Base-by-base conservation (phyloP, 352 stramenopile species). In the Phytophthora melonis region DNA sequence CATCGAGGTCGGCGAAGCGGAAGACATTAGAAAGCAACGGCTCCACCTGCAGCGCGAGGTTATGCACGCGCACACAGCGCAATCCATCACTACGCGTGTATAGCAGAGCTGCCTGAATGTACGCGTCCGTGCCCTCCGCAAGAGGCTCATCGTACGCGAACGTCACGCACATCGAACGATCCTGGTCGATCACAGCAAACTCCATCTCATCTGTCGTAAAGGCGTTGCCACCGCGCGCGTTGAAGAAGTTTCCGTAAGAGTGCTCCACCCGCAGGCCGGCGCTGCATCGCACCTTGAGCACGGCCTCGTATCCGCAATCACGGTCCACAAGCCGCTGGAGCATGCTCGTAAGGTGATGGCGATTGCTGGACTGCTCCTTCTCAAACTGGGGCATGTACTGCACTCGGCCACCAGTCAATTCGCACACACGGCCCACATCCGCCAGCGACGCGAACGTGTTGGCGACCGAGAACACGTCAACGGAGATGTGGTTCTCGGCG, bases 61-160 rank as follows among this genome's bases (percentile, higher is more conserved):
- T 98, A 81, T 98, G 94, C 61, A 98, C 94, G 53, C 94, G 93
- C 36, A 98, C 92, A 62, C 90, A 93, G 58, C 93, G 90, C 41
- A 95, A 80, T 34, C 92, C 92, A 61, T 95, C 86, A 63, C 84
- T 90, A 13, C 87, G 80, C 16, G 92, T 98, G 71, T 98, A 98
- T 23, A 98, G 80, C 58, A 98, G 75, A 39, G 93, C 94, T 1
- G 86, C 88, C 63, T 98, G 93, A 68, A 98, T 87, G 72, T 91
- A 97, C 30, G 88, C 87, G 58, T 96, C 86, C 5, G 72, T 75
- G 10, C 84, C 86, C 32, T 96, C 88, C 5, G 86, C 74, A 8
- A 98, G 70, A 32, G 80, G 84, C 66, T 96, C 93, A 59, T 98
- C 90, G 77, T 97, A 89, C n/a, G 89, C 87, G 50, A 98, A 92